phyloP scores from a whole-genome alignment of 2,329 filamentous ascomycete genomes.

The Fusarium paranaense region DNA sequence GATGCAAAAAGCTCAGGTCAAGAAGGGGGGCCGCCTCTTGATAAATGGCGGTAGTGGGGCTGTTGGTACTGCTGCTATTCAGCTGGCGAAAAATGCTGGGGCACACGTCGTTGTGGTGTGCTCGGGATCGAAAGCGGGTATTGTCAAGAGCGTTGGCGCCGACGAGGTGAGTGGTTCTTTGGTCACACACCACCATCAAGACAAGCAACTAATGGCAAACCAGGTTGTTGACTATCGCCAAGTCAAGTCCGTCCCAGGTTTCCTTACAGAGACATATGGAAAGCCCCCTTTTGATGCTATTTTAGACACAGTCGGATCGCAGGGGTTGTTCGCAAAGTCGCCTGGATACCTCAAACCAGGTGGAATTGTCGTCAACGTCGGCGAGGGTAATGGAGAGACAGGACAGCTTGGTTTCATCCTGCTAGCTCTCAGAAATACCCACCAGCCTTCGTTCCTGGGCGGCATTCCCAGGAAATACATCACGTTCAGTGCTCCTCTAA shows the following conservation, averaged over 20 bases:
- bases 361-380: background rate
- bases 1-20: background rate
- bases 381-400: background rate
- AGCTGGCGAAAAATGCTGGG: background rate
- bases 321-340: background rate
- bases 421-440: background rate
- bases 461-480: background rate
- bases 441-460: background rate
- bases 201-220: background rate
- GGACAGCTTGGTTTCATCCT: background rate
- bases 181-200: background rate
- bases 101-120: background rate
- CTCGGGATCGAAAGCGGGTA: background rate
- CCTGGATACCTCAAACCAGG: background rate
- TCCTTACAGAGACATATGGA: background rate
- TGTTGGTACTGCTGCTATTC: background rate
- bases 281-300: background rate
- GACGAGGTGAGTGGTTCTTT: background rate
- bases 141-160: background rate
- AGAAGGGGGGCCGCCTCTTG: background rate
- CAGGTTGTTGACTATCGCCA: background rate
- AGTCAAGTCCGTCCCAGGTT: background rate
- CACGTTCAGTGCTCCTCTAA: background rate
- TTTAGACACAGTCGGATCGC: background rate
- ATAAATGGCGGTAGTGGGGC: background rate